Conservation (phyloP, 805 yeast genomes). For the Myxozyma geophila region DNA sequence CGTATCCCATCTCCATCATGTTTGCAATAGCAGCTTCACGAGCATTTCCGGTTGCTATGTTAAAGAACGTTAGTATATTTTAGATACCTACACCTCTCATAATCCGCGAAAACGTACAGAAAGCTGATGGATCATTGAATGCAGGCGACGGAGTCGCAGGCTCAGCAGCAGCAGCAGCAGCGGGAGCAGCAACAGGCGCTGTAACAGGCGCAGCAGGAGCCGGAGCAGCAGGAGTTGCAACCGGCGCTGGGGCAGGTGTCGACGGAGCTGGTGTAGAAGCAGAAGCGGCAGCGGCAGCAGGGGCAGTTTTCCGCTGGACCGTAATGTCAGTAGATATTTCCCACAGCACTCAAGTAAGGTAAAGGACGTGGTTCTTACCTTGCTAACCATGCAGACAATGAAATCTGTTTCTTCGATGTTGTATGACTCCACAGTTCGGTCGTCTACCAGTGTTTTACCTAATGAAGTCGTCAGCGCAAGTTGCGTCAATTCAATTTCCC, state of each 20-base stretch:
- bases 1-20: conserved; percentile 96
- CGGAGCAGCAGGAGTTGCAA: conserved; percentile 38
- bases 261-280: conserved; percentile 19
- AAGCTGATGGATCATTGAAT: conserved; percentile 47
- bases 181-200: conserved; percentile 38
- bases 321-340: not conserved
- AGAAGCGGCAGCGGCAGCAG: conserved; percentile 37
- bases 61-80: not conserved
- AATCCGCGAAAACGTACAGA: conserved; percentile 40
- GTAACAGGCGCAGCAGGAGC: conserved; percentile 36
- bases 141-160: conserved; percentile 39
- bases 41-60: conserved; percentile 67
- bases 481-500: too few relatives aligned
- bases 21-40: conserved; percentile 78
- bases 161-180: conserved; percentile 33
- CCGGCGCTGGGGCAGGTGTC: conserved; percentile 23
- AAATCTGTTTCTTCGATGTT: conserved; percentile 82
- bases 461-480: conserved; percentile 1
- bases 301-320: conserved; percentile 20
- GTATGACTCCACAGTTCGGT: conserved; percentile 69
- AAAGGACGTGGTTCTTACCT: conserved; percentile 38
- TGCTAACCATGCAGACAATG: conserved; percentile 87
- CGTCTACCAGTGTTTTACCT: conserved; percentile 85
- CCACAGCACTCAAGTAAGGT: not conserved
- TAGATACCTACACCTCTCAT: not conserved